phyloP scores from a whole-genome alignment of 2,329 filamentous ascomycete species.

The Chaetomium strumarium region DNA sequence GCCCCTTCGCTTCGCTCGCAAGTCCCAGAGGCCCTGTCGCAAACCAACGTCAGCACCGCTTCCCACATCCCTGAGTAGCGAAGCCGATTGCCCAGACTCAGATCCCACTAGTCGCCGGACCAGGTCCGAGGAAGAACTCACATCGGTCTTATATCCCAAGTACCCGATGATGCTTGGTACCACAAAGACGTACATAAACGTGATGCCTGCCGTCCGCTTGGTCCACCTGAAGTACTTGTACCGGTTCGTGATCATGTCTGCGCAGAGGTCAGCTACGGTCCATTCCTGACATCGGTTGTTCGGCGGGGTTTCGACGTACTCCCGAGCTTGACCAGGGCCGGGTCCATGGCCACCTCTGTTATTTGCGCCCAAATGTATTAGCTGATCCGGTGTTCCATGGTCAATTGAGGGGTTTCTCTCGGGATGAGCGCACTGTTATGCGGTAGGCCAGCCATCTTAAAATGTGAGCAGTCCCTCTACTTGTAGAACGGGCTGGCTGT shows the following conservation, averaged over 20 bases:
- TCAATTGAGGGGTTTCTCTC: conserved; percentile 1
- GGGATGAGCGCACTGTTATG: conserved; percentile 36
- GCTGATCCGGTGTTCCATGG: conserved; percentile 9
- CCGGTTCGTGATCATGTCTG: conserved; percentile 78
- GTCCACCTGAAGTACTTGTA: conserved; percentile 97
- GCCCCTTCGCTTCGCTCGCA: conserved; percentile 82
- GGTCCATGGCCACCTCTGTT: conserved; percentile 42
- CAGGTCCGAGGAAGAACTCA: conserved; percentile 47
- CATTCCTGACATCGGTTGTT: not conserved
- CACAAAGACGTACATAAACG: conserved; percentile 67
- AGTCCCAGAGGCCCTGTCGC: conserved; percentile 71
- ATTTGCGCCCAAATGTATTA: conserved; percentile 25
- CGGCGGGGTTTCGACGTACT: conserved; percentile 32
- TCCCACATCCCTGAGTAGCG: not conserved
- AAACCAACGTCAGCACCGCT: conserved; percentile 3
- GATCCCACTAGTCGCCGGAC: not conserved
- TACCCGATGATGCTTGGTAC: conserved; percentile 67
- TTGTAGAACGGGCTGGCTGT: not conserved
- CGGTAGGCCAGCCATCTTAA: conserved; percentile 38
- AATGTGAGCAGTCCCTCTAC: not conserved
- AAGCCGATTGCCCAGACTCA: not conserved
- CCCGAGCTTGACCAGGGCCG: conserved; percentile 41
- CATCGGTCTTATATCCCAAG: conserved; percentile 75
- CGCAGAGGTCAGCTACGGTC: not conserved
- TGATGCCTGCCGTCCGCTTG: conserved; percentile 70